Percentiles rank a stretch among this genome's conserved stretches.
These are phyloP conservation scores for Xylaria sp. DNA, from an alignment of 495 filamentous ascomycete species.

Conservation along the genomic window DNA sequence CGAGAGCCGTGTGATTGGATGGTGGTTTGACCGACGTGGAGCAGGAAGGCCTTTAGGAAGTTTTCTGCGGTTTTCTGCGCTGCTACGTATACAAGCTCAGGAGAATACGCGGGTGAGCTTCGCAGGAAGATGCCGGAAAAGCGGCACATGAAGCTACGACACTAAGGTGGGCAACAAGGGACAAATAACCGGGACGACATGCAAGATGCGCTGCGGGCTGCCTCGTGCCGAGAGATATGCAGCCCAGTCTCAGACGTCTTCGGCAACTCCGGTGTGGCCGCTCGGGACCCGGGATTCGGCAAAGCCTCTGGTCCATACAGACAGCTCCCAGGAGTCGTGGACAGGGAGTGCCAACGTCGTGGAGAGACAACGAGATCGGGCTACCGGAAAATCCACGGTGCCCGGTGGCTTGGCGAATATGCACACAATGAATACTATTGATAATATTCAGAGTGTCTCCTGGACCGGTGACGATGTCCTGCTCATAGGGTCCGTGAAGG, in stretches of 20 bases:
- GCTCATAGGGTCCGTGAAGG: neutral
- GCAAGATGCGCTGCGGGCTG: conserved; percentile 15
- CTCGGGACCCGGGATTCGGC: conserved; percentile 21
- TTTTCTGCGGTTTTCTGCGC: neutral
- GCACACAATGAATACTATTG: neutral
- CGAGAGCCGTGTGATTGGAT: neutral
- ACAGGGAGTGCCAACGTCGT: neutral
- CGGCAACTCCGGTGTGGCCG: conserved; percentile 18
- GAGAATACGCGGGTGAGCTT: neutral
- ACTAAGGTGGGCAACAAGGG: conserved; percentile 4
- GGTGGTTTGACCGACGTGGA: neutral
- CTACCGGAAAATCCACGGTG: neutral
- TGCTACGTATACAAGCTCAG: neutral
- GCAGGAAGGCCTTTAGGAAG: neutral
- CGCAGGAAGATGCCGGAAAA: conserved; percentile 17
- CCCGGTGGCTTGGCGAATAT: neutral
- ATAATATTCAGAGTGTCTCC: neutral
- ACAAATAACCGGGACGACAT: conserved; percentile 21
- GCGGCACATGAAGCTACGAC: conserved; percentile 23
- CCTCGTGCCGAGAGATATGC: conserved; percentile 17
- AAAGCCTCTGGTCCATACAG: neutral
- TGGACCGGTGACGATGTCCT: neutral
- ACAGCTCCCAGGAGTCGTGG: neutral
- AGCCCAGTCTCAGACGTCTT: conserved; percentile 14
- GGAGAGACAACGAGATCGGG: neutral